These are phyloP conservation scores for Penicillium sclerotiorum DNA, from an alignment of 2,329 filamentous ascomycete genomes.

Conservation along the genomic window DNA sequence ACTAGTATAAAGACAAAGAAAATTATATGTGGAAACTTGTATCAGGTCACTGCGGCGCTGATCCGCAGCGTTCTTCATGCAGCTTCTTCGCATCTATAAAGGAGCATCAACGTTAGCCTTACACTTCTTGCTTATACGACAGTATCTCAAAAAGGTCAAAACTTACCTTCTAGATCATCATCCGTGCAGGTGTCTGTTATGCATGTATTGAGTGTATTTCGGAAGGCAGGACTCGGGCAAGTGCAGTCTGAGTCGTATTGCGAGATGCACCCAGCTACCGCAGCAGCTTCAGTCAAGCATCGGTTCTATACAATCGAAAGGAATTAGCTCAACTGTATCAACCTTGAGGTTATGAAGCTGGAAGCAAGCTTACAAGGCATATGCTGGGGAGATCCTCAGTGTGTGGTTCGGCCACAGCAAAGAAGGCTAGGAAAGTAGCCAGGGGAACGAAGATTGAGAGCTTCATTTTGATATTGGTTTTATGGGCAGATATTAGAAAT, in stretches of 20 bases:
- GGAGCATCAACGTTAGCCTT: not conserved
- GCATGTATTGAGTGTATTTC: constrained; percentile 16
- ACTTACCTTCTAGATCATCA: constrained; percentile 18
- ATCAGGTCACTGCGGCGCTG: not conserved
- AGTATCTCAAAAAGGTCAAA: no score
- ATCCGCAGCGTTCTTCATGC: constrained; percentile 8
- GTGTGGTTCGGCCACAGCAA: constrained; percentile 1
- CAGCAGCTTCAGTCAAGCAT: constrained; percentile 18
- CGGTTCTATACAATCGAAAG: not conserved
- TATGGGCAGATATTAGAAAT: not conserved
- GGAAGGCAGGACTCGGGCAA: constrained; percentile 20
- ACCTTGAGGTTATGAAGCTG: not conserved
- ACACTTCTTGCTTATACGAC: not conserved
- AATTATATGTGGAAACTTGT: not conserved
- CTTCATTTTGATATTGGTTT: constrained; percentile 7
- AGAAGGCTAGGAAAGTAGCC: constrained; percentile 12
- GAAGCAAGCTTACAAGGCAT: constrained; percentile 3
- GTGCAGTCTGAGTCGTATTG: constrained; percentile 19
- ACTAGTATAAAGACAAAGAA: not conserved
- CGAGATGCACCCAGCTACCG: constrained; percentile 19
- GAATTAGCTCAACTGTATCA: not conserved
- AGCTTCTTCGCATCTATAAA: constrained; percentile 3
- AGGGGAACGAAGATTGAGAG: constrained; percentile 13
- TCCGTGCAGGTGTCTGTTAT: constrained; percentile 15
- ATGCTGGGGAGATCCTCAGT: not conserved